Evolutionary conservation across 441 rosid genomes (phyloP).

Genomic region (Lagerstroemia fauriei): DNA sequence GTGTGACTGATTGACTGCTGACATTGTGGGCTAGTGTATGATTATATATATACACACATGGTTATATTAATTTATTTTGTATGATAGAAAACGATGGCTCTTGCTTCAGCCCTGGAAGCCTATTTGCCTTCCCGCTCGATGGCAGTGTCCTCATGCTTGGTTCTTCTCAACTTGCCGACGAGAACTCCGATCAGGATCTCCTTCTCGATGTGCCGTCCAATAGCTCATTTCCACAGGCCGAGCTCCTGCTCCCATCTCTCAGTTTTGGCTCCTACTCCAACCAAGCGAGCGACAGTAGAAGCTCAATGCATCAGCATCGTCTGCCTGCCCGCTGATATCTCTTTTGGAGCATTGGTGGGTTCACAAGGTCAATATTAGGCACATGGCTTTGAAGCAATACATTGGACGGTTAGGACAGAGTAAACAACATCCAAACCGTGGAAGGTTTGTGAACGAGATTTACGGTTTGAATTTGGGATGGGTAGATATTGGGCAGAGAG

Average conservation of each 20-base stretch:
- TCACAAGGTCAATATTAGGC: neutral
- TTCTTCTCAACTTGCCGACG: slow-evolving; percentile 52
- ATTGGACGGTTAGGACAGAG: neutral
- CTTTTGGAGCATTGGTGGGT: neutral
- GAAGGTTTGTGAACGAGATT: neutral
- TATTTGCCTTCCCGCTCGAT: slow-evolving; percentile 70
- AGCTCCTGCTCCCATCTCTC: slow-evolving; percentile 62
- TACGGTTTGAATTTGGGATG: neutral
- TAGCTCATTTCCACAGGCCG: slow-evolving; percentile 83
- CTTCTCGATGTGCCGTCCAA: slow-evolving; percentile 82
- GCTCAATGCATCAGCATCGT: neutral
- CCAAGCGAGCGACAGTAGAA: neutral
- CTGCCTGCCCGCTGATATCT: neutral
- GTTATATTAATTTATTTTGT: no score
- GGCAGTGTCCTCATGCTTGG: slow-evolving; percentile 63
- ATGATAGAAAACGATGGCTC: slow-evolving; percentile 57
- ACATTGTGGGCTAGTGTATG: no score
- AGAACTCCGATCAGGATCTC: slow-evolving; percentile 72
- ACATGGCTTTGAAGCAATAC: neutral
- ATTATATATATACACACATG: no score
- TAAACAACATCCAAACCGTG: neutral
- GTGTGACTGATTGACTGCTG: no score
- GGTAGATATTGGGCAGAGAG: neutral
- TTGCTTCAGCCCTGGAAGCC: slow-evolving; percentile 77
- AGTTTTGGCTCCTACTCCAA: neutral